A percentile compares a stretch with the other conserved stretches of the same genome.
Evolutionary conservation across 257 asterid genomes (phyloP).

Genomic region (Dorcoceras hygrometricum): DNA sequence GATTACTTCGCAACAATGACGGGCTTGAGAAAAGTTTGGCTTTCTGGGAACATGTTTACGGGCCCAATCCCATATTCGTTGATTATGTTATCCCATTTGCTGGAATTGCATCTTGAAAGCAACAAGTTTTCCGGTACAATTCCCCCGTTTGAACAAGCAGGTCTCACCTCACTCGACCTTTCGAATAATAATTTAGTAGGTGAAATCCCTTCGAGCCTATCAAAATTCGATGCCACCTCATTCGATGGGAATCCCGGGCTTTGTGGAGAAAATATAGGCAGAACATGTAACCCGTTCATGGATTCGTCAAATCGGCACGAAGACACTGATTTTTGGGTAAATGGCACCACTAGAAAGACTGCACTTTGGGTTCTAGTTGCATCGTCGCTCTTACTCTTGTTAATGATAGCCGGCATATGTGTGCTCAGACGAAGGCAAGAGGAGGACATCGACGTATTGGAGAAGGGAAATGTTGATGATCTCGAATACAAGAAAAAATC

Average conservation of each 20-base stretch:
- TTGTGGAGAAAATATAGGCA: conserved; percentile 43
- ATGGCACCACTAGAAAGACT: not conserved
- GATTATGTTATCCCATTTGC: conserved; percentile 30
- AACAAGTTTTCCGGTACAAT: conserved; percentile 61
- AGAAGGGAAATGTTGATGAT: conserved; percentile 18
- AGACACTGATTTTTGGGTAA: not conserved
- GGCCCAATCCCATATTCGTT: conserved; percentile 63
- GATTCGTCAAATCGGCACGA: not conserved
- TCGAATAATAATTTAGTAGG: conserved; percentile 62
- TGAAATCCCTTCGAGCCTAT: conserved; percentile 47
- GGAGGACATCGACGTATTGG: not conserved
- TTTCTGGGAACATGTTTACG: conserved; percentile 51
- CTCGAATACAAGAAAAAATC: conserved; percentile 13
- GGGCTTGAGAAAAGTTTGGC: conserved; percentile 71
- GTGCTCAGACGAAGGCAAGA: conserved; percentile 37
- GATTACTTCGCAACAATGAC: conserved; percentile 49
- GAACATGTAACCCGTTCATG: conserved; percentile 26
- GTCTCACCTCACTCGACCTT: conserved; percentile 37
- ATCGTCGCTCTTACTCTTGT: conserved; percentile 18
- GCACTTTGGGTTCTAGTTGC: conserved; percentile 29
- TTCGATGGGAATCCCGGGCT: conserved; percentile 60
- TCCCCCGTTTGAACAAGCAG: conserved; percentile 42
- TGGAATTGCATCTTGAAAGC: conserved; percentile 60
- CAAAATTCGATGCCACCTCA: conserved; percentile 30
- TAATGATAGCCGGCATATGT: conserved; percentile 32